Conservation (phyloP, 2,329 filamentous ascomycete species). For the Penicillium occitanis region DNA sequence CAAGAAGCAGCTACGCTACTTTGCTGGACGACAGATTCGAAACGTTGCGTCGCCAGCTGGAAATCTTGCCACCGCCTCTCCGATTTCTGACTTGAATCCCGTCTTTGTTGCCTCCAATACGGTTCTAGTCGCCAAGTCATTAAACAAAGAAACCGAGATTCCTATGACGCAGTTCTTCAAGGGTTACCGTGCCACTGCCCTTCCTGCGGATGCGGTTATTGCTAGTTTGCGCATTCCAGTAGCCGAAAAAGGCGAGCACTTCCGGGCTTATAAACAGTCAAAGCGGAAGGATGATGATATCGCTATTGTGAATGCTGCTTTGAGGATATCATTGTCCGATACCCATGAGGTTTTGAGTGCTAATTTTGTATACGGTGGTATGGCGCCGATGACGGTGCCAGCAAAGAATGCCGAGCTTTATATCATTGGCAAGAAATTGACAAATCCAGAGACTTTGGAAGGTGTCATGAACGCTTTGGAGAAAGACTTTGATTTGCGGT, state of each 20-base stretch:
- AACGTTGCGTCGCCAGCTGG: slow-evolving; percentile 97
- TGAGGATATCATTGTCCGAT: slow-evolving; percentile 71
- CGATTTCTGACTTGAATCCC: slow-evolving; percentile 94
- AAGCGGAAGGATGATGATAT: slow-evolving; percentile 99
- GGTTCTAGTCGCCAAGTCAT: slow-evolving; percentile 75
- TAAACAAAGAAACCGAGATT: slow-evolving; percentile 73
- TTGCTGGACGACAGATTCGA: slow-evolving; percentile 90
- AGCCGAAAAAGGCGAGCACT: slow-evolving; percentile 74
- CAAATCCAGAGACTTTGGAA: slow-evolving; percentile 79
- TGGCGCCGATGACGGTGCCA: slow-evolving; percentile 88
- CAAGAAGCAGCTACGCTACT: slow-evolving; percentile 89
- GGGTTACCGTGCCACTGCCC: slow-evolving; percentile 80
- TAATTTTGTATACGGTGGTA: slow-evolving; percentile 87
- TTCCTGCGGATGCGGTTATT: slow-evolving; percentile 79
- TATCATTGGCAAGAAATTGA: slow-evolving; percentile 74
- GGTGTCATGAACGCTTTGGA: slow-evolving; percentile 88
- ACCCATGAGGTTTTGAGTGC: slow-evolving; percentile 69
- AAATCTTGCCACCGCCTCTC: slow-evolving; percentile 89
- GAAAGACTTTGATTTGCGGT: slow-evolving; percentile 81
- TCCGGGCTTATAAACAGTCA: slow-evolving; percentile 90
- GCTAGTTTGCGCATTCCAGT: slow-evolving; percentile 82
- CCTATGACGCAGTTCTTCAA: slow-evolving; percentile 92
- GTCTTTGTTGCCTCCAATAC: slow-evolving; percentile 87
- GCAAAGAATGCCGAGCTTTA: slow-evolving; percentile 76
- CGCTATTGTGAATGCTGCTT: slow-evolving; percentile 87